Conservation (phyloP, 441 rosid genomes). For the Oxalis stricta region DNA sequence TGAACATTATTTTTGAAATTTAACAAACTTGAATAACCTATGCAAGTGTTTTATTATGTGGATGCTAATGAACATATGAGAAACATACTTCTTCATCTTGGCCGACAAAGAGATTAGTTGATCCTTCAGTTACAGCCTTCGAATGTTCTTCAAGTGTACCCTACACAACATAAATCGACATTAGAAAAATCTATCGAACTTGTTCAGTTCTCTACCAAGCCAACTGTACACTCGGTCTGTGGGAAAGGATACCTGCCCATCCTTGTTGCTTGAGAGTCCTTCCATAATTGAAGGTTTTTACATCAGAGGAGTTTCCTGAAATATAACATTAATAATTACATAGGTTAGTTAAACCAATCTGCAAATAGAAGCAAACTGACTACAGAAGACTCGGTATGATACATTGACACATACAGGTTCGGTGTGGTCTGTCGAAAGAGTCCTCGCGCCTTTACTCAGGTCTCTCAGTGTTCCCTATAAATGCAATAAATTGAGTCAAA, state of each 20-base stretch:
- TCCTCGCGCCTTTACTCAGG: conserved; percentile 61
- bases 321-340: conserved; percentile 10
- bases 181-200: conserved; percentile 7
- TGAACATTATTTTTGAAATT: no score
- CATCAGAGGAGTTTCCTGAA: conserved; percentile 44
- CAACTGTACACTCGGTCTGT: background rate
- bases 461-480: conserved; percentile 60
- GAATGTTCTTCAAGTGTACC: conserved; percentile 25
- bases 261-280: conserved; percentile 31
- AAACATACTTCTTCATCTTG: conserved; percentile 37
- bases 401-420: conserved; percentile 41
- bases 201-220: background rate
- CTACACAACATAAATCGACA: conserved; percentile 25
- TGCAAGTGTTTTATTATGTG: conserved; percentile 2
- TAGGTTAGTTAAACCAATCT: conserved; percentile 6
- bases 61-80: conserved; percentile 4
- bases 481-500: conserved; percentile 14
- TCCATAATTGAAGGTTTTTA: conserved; percentile 38
- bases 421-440: conserved; percentile 26
- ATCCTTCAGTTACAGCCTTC: conserved; percentile 19
- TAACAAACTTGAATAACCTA: background rate
- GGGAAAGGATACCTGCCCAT: conserved; percentile 25
- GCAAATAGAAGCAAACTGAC: conserved; percentile 1
- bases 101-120: conserved; percentile 21
- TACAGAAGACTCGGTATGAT: background rate